A percentile compares a stretch with the other conserved stretches of the same genome.
phyloP scores from a whole-genome alignment of 768 basidiomycete genomes.

The Suillus americanus region DNA sequence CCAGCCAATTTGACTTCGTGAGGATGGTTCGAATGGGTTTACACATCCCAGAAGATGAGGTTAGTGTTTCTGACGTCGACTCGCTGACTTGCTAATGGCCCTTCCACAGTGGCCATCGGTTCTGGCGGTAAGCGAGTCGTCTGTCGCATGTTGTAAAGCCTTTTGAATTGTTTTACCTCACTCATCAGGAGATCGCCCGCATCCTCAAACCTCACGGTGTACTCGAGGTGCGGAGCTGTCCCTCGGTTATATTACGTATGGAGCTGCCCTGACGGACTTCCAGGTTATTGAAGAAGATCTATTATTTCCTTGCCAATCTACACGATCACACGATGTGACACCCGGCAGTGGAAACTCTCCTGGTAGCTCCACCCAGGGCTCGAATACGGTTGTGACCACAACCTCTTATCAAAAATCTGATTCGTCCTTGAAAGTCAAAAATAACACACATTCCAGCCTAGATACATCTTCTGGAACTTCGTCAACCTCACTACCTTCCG shows the following conservation, averaged over 20 bases:
- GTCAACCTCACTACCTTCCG: constrained; percentile 20
- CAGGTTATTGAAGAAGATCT: constrained; percentile 76
- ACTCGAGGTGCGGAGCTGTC: constrained; percentile 52
- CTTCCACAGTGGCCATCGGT: constrained; percentile 59
- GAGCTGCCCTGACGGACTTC: constrained; percentile 7
- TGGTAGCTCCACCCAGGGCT: constrained; percentile 26
- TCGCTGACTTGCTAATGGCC: constrained; percentile 13
- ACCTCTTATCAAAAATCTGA: constrained; percentile 24
- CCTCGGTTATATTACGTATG: constrained; percentile 5
- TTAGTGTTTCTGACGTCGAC: constrained; percentile 21
- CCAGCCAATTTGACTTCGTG: constrained; percentile 62
- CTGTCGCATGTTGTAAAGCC: constrained; percentile 16
- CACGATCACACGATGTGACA: constrained; percentile 7
- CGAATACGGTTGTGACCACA: constrained; percentile 24
- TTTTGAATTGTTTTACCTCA: constrained; percentile 9
- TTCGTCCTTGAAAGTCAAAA: constrained; percentile 17
- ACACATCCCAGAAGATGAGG: constrained; percentile 73
- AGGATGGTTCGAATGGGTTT: constrained; percentile 64
- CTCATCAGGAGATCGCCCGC: constrained; percentile 60
- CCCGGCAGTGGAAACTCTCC: constrained; percentile 17
- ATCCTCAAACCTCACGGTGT: constrained; percentile 62
- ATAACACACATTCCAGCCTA: constrained; percentile 5
- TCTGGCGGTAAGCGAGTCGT: constrained; percentile 48
- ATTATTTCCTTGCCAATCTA: constrained; percentile 57
- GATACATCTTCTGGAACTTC: constrained; percentile 18